Percentiles rank a stretch among this genome's conserved stretches.
Evolutionary conservation across 208 protist species (phyloP).

Genomic region (Leishmania lainsoni): DNA sequence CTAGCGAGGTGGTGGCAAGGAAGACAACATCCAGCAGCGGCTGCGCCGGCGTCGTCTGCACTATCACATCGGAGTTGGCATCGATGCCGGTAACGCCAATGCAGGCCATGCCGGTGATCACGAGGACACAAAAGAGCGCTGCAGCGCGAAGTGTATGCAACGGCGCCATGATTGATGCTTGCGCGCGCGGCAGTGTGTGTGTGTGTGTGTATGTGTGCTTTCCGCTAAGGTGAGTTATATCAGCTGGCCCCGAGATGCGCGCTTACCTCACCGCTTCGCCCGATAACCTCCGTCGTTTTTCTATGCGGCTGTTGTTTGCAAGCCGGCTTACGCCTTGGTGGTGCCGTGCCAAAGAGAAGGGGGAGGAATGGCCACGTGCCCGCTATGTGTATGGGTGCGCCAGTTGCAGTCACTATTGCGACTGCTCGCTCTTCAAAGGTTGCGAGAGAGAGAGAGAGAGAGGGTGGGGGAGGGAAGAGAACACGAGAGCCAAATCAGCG

Average conservation of each 20-base stretch:
- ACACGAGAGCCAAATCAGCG: no score
- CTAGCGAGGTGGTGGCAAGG: conserved; percentile 31
- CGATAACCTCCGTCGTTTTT: not conserved
- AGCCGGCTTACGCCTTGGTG: not conserved
- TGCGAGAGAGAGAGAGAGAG: no score
- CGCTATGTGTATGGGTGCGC: not conserved
- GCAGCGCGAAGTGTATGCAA: not conserved
- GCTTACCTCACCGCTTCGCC: not conserved
- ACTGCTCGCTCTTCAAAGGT: not conserved
- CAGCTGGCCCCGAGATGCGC: not conserved
- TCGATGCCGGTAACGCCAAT: not conserved
- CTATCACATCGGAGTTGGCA: conserved; percentile 7
- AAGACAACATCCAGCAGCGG: conserved; percentile 67
- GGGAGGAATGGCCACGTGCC: not conserved
- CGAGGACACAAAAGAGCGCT: not conserved
- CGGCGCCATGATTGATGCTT: not conserved
- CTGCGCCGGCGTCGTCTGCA: conserved; percentile 28
- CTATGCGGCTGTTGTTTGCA: not conserved
- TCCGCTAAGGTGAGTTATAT: not conserved
- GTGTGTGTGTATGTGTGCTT: not conserved
- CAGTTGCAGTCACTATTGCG: not conserved
- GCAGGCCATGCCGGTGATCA: not conserved
- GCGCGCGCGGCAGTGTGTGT: not conserved
- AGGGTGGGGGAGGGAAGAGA: no score
- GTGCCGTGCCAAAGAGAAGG: not conserved